Conservation (phyloP, 805 yeast genomes). For the Candida coleopterorum region DNA sequence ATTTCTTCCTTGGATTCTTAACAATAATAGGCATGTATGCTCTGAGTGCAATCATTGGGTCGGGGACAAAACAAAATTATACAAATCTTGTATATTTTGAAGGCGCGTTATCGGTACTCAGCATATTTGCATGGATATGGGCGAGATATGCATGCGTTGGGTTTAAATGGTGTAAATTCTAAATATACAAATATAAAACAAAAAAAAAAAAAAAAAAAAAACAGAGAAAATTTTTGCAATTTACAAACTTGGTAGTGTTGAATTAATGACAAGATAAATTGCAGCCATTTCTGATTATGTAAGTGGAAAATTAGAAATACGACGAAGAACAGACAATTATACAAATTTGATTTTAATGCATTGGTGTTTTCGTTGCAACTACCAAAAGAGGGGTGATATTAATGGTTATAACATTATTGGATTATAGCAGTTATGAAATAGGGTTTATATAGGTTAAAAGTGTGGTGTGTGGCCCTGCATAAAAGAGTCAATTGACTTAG, state of each 20-base stretch:
- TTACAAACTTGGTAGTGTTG: not conserved
- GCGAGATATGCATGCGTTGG: constrained; percentile 48
- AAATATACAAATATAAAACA: constrained; percentile 1
- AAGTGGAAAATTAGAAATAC: too few relatives aligned
- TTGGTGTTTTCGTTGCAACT: too few relatives aligned
- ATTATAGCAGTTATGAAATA: too few relatives aligned
- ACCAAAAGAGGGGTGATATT: too few relatives aligned
- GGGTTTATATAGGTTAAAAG: too few relatives aligned
- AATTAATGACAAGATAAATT: not conserved
- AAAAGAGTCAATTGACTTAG: too few relatives aligned
- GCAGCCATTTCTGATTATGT: constrained; percentile 2
- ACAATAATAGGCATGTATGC: constrained; percentile 26
- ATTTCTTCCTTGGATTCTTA: constrained; percentile 33
- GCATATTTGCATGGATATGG: constrained; percentile 35
- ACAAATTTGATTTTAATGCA: too few relatives aligned
- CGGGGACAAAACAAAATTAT: constrained; percentile 26
- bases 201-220: too few relatives aligned
- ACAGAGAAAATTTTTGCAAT: not conserved
- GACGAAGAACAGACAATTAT: too few relatives aligned
- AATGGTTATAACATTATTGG: too few relatives aligned
- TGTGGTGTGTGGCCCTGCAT: too few relatives aligned
- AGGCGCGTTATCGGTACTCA: constrained; percentile 34
- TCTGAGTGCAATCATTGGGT: constrained; percentile 23
- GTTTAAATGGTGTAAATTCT: constrained; percentile 27
- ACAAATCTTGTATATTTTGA: constrained; percentile 41